These are phyloP conservation scores for Candida piceae DNA, from an alignment of 805 yeast species.

Conservation along the genomic window DNA sequence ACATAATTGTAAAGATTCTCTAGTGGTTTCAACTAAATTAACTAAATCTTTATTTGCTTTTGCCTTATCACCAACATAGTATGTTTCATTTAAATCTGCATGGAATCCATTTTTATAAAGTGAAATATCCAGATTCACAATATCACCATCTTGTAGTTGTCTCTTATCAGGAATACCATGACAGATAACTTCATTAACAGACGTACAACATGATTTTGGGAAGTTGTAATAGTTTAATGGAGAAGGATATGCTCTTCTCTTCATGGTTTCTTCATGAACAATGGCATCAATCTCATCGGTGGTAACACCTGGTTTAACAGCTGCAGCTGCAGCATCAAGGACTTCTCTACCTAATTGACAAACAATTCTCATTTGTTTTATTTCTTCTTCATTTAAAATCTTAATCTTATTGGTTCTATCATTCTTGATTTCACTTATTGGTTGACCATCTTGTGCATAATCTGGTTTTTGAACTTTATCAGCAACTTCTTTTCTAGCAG, in stretches of 20 bases:
- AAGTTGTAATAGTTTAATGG: slow-evolving; percentile 91
- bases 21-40: slow-evolving; percentile 83
- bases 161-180: slow-evolving; percentile 96
- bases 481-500: slow-evolving; percentile 69
- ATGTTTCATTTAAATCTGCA: slow-evolving; percentile 93
- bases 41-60: slow-evolving; percentile 75
- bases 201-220: slow-evolving; percentile 90
- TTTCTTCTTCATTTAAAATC: slow-evolving; percentile 59
- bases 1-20: slow-evolving; percentile 83
- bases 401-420: slow-evolving; percentile 66
- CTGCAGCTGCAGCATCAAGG: slow-evolving; percentile 82
- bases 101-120: slow-evolving; percentile 84
- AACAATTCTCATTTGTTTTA: slow-evolving; percentile 71
- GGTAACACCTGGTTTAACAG: slow-evolving; percentile 80
- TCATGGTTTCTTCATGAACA: slow-evolving; percentile 83
- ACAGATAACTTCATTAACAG: slow-evolving; percentile 91
- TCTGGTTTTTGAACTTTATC: slow-evolving; percentile 72
- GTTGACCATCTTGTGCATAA: slow-evolving; percentile 76
- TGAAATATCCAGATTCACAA: slow-evolving; percentile 85
- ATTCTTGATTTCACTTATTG: slow-evolving; percentile 68
- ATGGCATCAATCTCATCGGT: slow-evolving; percentile 87
- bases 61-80: slow-evolving; percentile 90
- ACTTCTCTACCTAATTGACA: slow-evolving; percentile 78
- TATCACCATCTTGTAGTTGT: slow-evolving; percentile 87
- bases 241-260: slow-evolving; percentile 88